Conservation (phyloP, 1,284 basidiomycete species). For the Chondrostereum purpureum region DNA sequence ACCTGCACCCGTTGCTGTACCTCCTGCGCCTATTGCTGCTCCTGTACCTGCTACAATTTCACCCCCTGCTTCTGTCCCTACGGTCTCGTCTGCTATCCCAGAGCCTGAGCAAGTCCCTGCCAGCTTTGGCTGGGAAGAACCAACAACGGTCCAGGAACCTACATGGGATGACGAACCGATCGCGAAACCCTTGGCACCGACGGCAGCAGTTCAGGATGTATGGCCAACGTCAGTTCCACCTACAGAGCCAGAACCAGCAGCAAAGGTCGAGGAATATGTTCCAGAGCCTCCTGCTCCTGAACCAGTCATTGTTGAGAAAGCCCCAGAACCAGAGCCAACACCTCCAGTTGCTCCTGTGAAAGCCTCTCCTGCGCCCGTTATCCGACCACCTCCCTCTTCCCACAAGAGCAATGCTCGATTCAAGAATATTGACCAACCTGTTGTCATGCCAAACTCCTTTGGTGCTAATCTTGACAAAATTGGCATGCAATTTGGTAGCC, state of each 20-base stretch:
- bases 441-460: constrained; percentile 67
- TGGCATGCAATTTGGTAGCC: constrained; percentile 79
- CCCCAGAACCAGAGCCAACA: constrained; percentile 1
- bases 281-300: constrained; percentile 21
- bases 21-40: neutral
- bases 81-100: constrained; percentile 18
- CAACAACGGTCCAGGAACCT: constrained; percentile 63
- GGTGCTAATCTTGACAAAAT: constrained; percentile 60
- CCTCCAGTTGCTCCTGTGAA: constrained; percentile 1
- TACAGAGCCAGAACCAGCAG: constrained; percentile 20
- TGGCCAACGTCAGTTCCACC: constrained; percentile 18
- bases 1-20: constrained; percentile 1
- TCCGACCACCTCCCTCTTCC: constrained; percentile 41
- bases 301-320: constrained; percentile 13
- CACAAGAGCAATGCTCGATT: constrained; percentile 54
- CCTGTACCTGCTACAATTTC: constrained; percentile 1
- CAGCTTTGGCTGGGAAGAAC: constrained; percentile 59
- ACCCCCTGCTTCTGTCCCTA: constrained; percentile 24
- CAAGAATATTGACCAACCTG: constrained; percentile 67
- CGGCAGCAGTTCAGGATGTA: constrained; percentile 35
- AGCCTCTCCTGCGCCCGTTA: constrained; percentile 18
- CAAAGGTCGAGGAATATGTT: constrained; percentile 23
- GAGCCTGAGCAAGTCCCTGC: constrained; percentile 31
- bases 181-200: constrained; percentile 28
- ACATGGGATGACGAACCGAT: constrained; percentile 70